Evolutionary conservation across 257 asterid species (phyloP).

Genomic region (Solanum dulcamara): DNA sequence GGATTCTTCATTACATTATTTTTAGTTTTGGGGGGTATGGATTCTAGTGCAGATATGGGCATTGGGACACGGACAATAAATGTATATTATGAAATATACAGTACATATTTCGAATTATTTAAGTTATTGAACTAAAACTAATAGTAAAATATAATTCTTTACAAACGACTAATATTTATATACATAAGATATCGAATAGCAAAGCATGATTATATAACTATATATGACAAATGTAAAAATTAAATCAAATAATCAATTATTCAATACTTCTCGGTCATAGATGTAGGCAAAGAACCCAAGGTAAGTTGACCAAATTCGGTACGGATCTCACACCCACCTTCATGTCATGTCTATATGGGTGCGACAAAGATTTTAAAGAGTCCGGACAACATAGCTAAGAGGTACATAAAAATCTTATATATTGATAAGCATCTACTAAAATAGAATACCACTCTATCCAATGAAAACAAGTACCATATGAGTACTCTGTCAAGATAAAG

Average conservation of each 20-base stretch:
- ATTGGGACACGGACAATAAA: neutral
- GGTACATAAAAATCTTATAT: neutral
- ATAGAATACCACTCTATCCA: neutral
- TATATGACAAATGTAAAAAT: too few species aligned
- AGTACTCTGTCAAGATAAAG: neutral
- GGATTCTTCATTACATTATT: neutral
- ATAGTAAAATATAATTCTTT: neutral
- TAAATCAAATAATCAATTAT: neutral
- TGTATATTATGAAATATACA: neutral
- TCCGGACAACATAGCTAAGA: neutral
- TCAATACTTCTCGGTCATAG: neutral
- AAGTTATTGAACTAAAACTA: neutral
- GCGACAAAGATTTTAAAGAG: neutral
- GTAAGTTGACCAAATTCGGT: neutral
- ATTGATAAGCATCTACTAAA: neutral
- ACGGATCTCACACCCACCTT: neutral
- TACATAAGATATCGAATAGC: neutral
- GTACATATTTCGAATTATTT: neutral
- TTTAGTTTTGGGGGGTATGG: neutral
- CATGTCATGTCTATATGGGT: neutral
- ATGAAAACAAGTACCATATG: neutral
- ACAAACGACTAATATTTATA: neutral
- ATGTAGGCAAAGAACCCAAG: neutral
- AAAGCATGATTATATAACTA: neutral
- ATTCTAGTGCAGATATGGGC: neutral